Conservation (phyloP, 768 basidiomycete genomes). For the Tylopilus subfusipes region DNA sequence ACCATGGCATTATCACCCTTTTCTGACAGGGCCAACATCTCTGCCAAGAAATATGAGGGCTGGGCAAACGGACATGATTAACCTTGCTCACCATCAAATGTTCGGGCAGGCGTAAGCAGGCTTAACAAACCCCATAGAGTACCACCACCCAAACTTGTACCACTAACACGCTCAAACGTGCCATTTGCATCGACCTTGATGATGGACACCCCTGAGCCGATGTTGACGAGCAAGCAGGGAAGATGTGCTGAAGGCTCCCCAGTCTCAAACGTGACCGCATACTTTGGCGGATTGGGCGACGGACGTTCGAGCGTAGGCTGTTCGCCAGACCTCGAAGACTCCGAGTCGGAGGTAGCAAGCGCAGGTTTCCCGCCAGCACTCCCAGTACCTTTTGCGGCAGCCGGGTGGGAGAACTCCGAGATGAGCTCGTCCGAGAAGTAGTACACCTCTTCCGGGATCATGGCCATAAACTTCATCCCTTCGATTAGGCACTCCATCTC, state of each 20-base stretch:
- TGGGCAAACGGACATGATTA: neutral
- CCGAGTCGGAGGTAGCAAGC: slow-evolving; percentile 3
- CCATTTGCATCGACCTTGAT: slow-evolving; percentile 97
- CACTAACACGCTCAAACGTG: slow-evolving; percentile 92
- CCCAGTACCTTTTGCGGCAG: slow-evolving; percentile 7
- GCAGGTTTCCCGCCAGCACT: slow-evolving; percentile 4
- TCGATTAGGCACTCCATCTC: slow-evolving; percentile 99
- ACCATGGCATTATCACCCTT: slow-evolving; percentile 89
- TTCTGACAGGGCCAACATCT: slow-evolving; percentile 95
- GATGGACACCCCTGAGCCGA: slow-evolving; percentile 95
- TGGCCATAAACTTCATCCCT: slow-evolving; percentile 92
- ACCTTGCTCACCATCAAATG: slow-evolving; percentile 82
- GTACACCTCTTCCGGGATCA: slow-evolving; percentile 96
- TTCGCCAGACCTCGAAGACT: slow-evolving; percentile 7
- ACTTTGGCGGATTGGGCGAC: slow-evolving; percentile 86
- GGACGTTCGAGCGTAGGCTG: slow-evolving; percentile 64
- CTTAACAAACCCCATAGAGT: slow-evolving; percentile 96
- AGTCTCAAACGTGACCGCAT: slow-evolving; percentile 82
- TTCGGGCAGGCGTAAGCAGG: slow-evolving; percentile 89
- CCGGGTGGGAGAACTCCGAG: slow-evolving; percentile 50
- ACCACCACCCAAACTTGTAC: slow-evolving; percentile 95
- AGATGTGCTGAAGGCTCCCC: slow-evolving; percentile 80
- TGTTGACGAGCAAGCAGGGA: slow-evolving; percentile 96
- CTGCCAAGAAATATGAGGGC: slow-evolving; percentile 41
- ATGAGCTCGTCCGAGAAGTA: slow-evolving; percentile 98